Evolutionary conservation across 2,329 filamentous ascomycete species (phyloP).

Genomic region (Celoporthe dispersa): DNA sequence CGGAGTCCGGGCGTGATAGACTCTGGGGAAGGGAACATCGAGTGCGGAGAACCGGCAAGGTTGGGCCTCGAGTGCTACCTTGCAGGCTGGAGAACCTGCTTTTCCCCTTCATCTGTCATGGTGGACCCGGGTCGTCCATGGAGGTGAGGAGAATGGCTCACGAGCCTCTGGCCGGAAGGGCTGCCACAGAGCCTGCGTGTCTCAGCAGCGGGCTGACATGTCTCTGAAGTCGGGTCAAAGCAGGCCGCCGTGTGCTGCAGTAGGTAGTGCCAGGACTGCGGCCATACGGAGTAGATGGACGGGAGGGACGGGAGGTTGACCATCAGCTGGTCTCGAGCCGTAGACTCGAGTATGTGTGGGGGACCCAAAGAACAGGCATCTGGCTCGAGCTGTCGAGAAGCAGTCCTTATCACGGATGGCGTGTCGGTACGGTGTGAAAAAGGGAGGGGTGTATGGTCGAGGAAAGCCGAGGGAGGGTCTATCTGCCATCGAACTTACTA

Average conservation of each 20-base stretch:
- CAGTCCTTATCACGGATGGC: background rate
- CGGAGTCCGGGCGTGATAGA: background rate
- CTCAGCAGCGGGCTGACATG: conserved; percentile 5
- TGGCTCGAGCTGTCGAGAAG: background rate
- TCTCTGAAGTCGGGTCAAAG: conserved; percentile 4
- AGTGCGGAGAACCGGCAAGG: conserved; percentile 18
- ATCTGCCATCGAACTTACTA: too few relatives aligned
- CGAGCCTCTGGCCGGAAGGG: background rate
- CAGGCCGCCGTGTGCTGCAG: background rate
- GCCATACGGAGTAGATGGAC: background rate
- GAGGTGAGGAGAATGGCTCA: background rate
- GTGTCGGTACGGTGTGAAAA: background rate
- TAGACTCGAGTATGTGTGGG: background rate
- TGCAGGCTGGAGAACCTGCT: background rate
- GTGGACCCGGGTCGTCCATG: background rate
- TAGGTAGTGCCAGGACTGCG: background rate
- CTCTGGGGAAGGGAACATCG: conserved; percentile 17
- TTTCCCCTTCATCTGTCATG: background rate
- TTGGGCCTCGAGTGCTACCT: background rate
- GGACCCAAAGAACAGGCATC: too few relatives aligned
- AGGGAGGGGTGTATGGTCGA: background rate
- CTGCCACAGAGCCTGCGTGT: background rate
- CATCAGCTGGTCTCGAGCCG: background rate
- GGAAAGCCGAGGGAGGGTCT: too few relatives aligned
- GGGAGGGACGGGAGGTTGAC: background rate